phyloP scores from a whole-genome alignment of 2,329 filamentous ascomycete genomes.

The Fusarium napiforme region DNA sequence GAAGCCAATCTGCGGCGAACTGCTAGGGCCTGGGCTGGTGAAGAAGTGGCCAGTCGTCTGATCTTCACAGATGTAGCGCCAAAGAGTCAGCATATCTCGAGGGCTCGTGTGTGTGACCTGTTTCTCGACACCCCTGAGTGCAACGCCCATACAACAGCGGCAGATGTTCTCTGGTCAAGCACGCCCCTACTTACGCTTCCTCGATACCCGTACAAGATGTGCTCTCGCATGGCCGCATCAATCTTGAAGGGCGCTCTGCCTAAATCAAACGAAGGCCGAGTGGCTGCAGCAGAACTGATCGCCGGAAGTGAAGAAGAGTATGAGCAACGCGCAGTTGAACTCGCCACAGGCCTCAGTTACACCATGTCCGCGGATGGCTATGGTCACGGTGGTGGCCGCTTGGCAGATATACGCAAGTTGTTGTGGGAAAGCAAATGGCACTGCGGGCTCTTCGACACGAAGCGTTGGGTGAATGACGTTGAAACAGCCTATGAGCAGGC shows the following conservation, averaged over 20 bases:
- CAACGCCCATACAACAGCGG: slow-evolving; percentile 97
- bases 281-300: slow-evolving; percentile 79
- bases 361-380: slow-evolving; percentile 54
- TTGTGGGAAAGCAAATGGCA: slow-evolving; percentile 86
- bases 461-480: slow-evolving; percentile 88
- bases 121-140: slow-evolving; percentile 98
- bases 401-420: slow-evolving; percentile 82
- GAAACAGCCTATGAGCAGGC: slow-evolving; percentile 89
- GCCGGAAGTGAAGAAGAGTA: slow-evolving; percentile 83
- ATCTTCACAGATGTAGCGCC: slow-evolving; percentile 97
- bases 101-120: slow-evolving; percentile 90
- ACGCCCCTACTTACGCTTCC: slow-evolving; percentile 92
- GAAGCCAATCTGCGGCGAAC: slow-evolving; percentile 86
- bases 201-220: slow-evolving; percentile 98
- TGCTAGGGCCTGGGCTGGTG: slow-evolving; percentile 83
- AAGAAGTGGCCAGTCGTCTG: slow-evolving; percentile 85
- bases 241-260: slow-evolving; percentile 92
- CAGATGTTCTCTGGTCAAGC: slow-evolving; percentile 95
- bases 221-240: slow-evolving; percentile 95
- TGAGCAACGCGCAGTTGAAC: slow-evolving; percentile 77
- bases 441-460: slow-evolving; percentile 90
- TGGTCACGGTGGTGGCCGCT: slow-evolving; percentile 71
- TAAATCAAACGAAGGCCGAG: slow-evolving; percentile 71
- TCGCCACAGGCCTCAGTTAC: slow-evolving; percentile 75
- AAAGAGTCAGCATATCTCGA: slow-evolving; percentile 92